phyloP scores from a whole-genome alignment of 192 early-diverging fungal species.

The Gryganskiella cystojenkinii region DNA sequence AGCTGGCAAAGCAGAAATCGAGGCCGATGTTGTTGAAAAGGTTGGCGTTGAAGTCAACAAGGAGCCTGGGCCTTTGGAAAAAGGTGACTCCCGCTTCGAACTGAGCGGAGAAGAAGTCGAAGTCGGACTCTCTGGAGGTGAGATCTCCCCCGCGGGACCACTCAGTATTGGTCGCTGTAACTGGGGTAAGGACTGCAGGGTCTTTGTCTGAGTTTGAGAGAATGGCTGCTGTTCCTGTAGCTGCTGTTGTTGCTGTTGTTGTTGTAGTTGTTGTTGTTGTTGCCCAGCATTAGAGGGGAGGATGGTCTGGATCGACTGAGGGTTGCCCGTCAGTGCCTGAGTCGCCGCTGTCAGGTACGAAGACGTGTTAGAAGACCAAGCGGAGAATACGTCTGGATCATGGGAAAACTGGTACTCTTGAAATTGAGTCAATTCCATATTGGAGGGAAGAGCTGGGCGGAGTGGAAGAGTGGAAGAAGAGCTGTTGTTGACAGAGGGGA shows the following conservation, averaged over 20 bases:
- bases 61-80: neutral
- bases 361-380: constrained; percentile 8
- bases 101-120: constrained; percentile 25
- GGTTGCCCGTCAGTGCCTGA: constrained; percentile 12
- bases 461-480: constrained; percentile 4
- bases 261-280: constrained; percentile 13
- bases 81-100: neutral
- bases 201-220: constrained; percentile 2
- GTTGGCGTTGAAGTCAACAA: constrained; percentile 6
- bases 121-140: constrained; percentile 36
- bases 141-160: constrained; percentile 14
- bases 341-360: constrained; percentile 36
- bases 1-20: neutral
- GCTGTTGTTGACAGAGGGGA: neutral
- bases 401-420: constrained; percentile 24
- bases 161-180: neutral
- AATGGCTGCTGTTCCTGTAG: constrained; percentile 1
- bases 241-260: constrained; percentile 27
- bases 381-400: constrained; percentile 22
- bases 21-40: constrained; percentile 12
- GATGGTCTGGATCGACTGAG: constrained; percentile 13
- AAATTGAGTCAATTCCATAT: constrained; percentile 5
- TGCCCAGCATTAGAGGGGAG: neutral
- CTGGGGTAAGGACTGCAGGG: neutral
- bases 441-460: neutral